These are phyloP conservation scores for Diaporthe destruens DNA, from an alignment of 2,329 filamentous ascomycete genomes.

Conservation along the genomic window DNA sequence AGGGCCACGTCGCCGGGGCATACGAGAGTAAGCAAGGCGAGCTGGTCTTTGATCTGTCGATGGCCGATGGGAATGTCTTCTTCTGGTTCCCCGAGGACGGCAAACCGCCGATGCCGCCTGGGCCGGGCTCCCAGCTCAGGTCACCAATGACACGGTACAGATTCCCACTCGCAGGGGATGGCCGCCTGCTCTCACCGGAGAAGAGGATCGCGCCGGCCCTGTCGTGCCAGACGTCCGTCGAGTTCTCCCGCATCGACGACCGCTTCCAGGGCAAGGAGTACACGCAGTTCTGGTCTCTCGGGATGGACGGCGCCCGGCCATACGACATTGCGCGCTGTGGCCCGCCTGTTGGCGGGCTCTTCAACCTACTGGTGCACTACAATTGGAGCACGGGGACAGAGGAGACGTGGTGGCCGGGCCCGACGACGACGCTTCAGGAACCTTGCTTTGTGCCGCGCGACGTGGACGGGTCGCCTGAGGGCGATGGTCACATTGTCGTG, in stretches of 20 bases:
- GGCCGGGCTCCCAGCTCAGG: conserved; percentile 45
- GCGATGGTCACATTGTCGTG: conserved; percentile 58
- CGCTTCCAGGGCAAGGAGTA: conserved; percentile 43
- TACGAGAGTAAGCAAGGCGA: conserved; percentile 51
- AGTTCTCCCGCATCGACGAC: conserved; percentile 51
- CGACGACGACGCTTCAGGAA: conserved; percentile 55
- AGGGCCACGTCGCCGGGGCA: conserved; percentile 54
- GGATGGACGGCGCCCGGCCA: conserved; percentile 48
- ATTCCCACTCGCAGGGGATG: conserved; percentile 42
- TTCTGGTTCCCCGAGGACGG: conserved; percentile 57
- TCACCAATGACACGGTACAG: conserved; percentile 48
- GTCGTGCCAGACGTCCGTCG: conserved; percentile 41
- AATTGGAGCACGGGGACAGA: conserved; percentile 46
- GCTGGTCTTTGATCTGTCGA: conserved; percentile 51
- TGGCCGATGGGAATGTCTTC: conserved; percentile 56
- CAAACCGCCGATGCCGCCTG: conserved; percentile 49
- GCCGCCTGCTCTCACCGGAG: conserved; percentile 43
- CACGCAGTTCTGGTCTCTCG: conserved; percentile 48
- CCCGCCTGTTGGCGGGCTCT: conserved; percentile 50
- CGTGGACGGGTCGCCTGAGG: conserved; percentile 50
- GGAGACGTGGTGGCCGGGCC: conserved; percentile 52
- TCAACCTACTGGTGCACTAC: conserved; percentile 52
- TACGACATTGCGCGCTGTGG: conserved; percentile 47
- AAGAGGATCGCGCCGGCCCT: conserved; percentile 43
- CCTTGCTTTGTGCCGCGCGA: conserved; percentile 57